Conservation (phyloP, 2,329 filamentous ascomycete genomes). For the Alternaria gansuensis region DNA sequence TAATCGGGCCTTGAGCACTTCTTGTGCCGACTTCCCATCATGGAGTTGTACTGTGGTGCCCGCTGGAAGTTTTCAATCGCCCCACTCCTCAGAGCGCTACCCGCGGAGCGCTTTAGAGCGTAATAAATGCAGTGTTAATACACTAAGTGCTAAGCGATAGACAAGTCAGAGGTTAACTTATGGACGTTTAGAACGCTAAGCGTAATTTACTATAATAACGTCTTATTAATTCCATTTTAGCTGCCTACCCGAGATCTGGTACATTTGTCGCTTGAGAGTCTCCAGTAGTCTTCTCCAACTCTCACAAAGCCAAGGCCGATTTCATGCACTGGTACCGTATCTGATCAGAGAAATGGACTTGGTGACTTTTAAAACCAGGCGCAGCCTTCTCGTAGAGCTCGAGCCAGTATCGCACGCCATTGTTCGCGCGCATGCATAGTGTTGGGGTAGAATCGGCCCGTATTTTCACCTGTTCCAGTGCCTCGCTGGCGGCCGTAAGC, state of each 20-base stretch:
- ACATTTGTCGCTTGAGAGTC: neutral
- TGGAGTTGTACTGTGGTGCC: neutral
- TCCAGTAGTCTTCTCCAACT: slow-evolving; percentile 15
- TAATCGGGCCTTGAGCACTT: slow-evolving; percentile 30
- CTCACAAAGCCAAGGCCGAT: slow-evolving; percentile 16
- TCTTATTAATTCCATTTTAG: too few relatives aligned
- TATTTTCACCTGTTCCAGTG: slow-evolving; percentile 12
- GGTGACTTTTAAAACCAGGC: slow-evolving; percentile 22
- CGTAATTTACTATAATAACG: too few relatives aligned
- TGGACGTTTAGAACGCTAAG: too few relatives aligned
- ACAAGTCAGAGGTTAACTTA: too few relatives aligned
- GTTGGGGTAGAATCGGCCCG: slow-evolving; percentile 29
- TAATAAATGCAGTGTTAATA: too few relatives aligned
- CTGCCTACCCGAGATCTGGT: too few relatives aligned
- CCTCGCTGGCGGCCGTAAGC: slow-evolving; percentile 27
- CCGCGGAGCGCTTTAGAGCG: too few relatives aligned
- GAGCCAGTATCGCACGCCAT: slow-evolving; percentile 34
- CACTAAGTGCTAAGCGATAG: too few relatives aligned
- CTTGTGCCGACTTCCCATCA: slow-evolving; percentile 21
- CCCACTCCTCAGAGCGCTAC: too few relatives aligned
- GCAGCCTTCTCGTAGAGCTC: slow-evolving; percentile 34
- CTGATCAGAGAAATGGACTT: slow-evolving; percentile 31
- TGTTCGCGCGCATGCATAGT: slow-evolving; percentile 30
- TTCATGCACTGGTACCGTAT: slow-evolving; percentile 24
- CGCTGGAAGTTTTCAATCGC: too few relatives aligned